Base-by-base conservation (phyloP, 768 basidiomycete species). In the Favolaschia claudopus region DNA sequence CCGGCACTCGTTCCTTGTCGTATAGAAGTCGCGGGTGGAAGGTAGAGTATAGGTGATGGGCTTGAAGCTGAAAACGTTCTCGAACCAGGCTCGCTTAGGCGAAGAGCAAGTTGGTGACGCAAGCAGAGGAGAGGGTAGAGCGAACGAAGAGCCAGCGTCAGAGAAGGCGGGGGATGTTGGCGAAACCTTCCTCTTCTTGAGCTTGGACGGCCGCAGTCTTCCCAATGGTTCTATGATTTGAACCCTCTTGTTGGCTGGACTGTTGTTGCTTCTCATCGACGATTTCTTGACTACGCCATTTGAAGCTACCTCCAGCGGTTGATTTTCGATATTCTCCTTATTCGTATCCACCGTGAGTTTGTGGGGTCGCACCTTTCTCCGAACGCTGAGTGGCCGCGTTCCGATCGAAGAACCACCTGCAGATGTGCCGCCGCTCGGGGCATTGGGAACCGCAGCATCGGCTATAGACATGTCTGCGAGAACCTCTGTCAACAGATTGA, bases 61-160 rank as follows among this genome's bases (percentile, higher is more conserved):
- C 67, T 89, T 93, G 77, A 93, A 89, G 70, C 86, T 91, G 83
- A 98, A 96, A 37, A 97, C 83, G 67, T 88, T 91, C 39, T 87
- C 87, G 60, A 99, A 85, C 96, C 96, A 99, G 47, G 82, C 85
- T 60, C 85, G 85, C 74, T 83, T 88, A 17, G 85, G 83, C 25
- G 77, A 76, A 20, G 74, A 68, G 52, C 72, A 74, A 53, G 75
- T 74, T 53, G 79, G 78, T 27, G 83, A 74, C 39, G 79, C 74
- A 4, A 80, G 75, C n/a, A 77, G 75, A 2, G 77, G 74, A 19
- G 78, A 76, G 38, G 82, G 70, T 29, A 55, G 58, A 38, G 60
- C 64, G 55, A 73, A 70, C 36, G 72, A 73, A 27, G 78, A 77
- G 14, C 72, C 67, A 19, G 78, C 76, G 34, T 82, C 81, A 12